Conservation (phyloP, 805 yeast genomes). For the Alloascoidea africana region DNA sequence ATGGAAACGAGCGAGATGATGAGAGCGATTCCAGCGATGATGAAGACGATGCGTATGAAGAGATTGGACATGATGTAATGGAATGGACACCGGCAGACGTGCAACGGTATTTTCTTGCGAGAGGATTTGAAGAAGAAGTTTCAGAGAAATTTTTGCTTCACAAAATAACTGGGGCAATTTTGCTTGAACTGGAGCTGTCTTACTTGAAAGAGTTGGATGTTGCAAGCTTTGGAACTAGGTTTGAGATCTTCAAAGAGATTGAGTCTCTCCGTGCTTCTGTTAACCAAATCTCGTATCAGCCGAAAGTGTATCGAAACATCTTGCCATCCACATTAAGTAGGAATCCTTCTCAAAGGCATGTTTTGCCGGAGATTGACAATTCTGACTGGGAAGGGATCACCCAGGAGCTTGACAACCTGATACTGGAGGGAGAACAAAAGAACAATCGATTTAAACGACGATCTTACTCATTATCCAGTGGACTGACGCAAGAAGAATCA, state of each 20-base stretch:
- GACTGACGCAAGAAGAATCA: too few relatives aligned
- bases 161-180: conserved; percentile 58
- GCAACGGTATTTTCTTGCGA: conserved; percentile 44
- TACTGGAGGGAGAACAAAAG: too few relatives aligned
- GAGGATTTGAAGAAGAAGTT: conserved; percentile 47
- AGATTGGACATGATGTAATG: conserved; percentile 4
- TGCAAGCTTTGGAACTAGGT: conserved; percentile 68
- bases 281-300: too few relatives aligned
- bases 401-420: background rate
- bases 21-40: conserved; percentile 2
- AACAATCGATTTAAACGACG: too few relatives aligned
- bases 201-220: conserved; percentile 70
- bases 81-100: conserved; percentile 67
- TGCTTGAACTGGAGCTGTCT: conserved; percentile 55
- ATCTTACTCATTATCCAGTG: too few relatives aligned
- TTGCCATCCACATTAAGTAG: too few relatives aligned
- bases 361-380: too few relatives aligned
- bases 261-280: conserved; percentile 28
- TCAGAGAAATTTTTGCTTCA: conserved; percentile 61
- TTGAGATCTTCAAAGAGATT: conserved; percentile 64
- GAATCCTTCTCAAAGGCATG: too few relatives aligned
- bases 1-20: conserved; percentile 6
- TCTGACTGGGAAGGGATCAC: background rate
- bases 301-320: too few relatives aligned
- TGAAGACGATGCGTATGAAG: too few relatives aligned